Conservation (phyloP, 495 filamentous ascomycete species). For the Rhizodiscina lignyota region DNA sequence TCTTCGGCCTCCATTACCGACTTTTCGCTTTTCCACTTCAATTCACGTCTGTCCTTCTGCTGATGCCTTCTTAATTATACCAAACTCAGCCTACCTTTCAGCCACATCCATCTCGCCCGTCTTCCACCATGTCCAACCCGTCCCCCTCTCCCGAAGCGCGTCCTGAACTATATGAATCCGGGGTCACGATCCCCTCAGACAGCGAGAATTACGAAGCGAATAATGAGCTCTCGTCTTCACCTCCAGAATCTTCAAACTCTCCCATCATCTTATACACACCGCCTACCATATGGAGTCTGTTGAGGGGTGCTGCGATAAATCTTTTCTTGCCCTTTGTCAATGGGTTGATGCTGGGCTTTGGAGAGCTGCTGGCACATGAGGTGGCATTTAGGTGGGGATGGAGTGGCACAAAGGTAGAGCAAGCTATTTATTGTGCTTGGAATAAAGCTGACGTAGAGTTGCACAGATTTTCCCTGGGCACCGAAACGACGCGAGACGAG, state of each 20-base stretch:
- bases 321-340: slow-evolving; percentile 90
- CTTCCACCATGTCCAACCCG: slow-evolving; percentile 23
- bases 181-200: slow-evolving; percentile 75
- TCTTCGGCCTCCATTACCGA: no score
- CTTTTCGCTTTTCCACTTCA: slow-evolving; percentile 15
- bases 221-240: slow-evolving; percentile 39
- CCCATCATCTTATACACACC: slow-evolving; percentile 70
- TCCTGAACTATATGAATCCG: slow-evolving; percentile 56
- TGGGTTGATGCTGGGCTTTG: slow-evolving; percentile 95
- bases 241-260: slow-evolving; percentile 39
- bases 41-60: slow-evolving; percentile 8
- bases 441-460: neutral
- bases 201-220: slow-evolving; percentile 76
- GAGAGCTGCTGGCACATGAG: slow-evolving; percentile 92
- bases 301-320: slow-evolving; percentile 89
- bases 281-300: slow-evolving; percentile 66
- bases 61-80: no score
- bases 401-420: slow-evolving; percentile 61
- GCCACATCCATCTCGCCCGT: neutral
- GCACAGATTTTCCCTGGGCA: slow-evolving; percentile 47
- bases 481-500: slow-evolving; percentile 32
- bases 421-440: neutral
- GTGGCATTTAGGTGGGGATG: slow-evolving; percentile 83
- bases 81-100: neutral
- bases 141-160: slow-evolving; percentile 27